These are phyloP conservation scores for Sphaerulina populicola DNA, from an alignment of 2,329 filamentous ascomycete genomes.

Conservation along the genomic window DNA sequence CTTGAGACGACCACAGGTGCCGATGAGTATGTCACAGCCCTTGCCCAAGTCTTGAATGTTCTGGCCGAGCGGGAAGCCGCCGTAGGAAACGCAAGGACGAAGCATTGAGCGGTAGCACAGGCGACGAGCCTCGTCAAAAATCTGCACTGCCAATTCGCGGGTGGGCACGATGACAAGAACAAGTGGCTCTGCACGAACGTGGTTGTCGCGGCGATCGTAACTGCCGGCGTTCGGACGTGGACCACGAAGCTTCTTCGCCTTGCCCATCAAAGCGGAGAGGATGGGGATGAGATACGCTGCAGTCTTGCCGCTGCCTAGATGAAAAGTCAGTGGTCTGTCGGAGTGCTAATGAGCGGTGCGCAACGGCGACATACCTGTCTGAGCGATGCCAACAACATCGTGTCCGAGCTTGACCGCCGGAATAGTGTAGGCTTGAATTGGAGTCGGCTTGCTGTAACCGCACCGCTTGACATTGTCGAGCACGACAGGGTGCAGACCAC, in stretches of 20 bases:
- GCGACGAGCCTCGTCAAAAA: conserved; percentile 87
- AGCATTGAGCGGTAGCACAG: conserved; percentile 93
- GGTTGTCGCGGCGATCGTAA: conserved; percentile 45
- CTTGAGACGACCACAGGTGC: conserved; percentile 73
- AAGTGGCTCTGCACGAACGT: conserved; percentile 71
- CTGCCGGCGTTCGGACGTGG: conserved; percentile 54
- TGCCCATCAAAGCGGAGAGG: conserved; percentile 86
- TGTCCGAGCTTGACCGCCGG: conserved; percentile 67
- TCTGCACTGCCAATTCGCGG: conserved; percentile 84
- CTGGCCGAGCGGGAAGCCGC: conserved; percentile 62
- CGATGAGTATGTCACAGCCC: conserved; percentile 85
- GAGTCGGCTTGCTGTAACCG: conserved; percentile 65
- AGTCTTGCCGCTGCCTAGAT: conserved; percentile 84
- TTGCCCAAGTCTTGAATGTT: conserved; percentile 66
- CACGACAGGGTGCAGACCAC: conserved; percentile 79
- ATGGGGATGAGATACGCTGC: conserved; percentile 86
- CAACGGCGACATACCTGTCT: conserved; percentile 62
- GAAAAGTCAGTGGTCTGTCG: conserved; percentile 7
- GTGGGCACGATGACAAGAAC: conserved; percentile 79
- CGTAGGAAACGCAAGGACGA: conserved; percentile 81
- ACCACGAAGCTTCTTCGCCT: conserved; percentile 78
- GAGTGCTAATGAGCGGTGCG: neutral
- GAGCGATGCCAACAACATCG: conserved; percentile 81
- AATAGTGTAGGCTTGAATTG: conserved; percentile 78
- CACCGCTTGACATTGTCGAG: conserved; percentile 65